Evolutionary conservation across 768 basidiomycete genomes (phyloP), one percentile per base, ranked within the genome.

Genomic region (Psilocybe cubensis): DNA sequence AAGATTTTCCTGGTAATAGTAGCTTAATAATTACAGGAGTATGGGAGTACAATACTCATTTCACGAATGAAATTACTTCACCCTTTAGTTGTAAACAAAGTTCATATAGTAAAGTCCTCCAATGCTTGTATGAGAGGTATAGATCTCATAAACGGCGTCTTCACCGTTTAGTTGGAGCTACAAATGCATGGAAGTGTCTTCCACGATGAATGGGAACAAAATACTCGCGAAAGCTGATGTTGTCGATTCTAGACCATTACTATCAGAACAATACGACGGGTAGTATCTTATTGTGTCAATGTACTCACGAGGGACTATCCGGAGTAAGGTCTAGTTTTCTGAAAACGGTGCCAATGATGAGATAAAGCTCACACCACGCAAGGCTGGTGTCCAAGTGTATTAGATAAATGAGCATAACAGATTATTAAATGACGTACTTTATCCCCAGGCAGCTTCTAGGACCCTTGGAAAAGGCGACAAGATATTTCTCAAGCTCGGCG

Each of bases 381-480:
- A 81, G 69, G 57, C 78, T 80, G 56, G 24, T 40, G 46, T 4
- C 2, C n/a, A n/a, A n/a, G n/a, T n/a, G 23, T 27, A 49, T 42
- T 43, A 18, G 18, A 23, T 35, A 18, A 50, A 33, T 21, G 24
- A 25, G 48, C 33, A n/a, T n/a, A n/a, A n/a, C n/a, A n/a, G 23
- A 23, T n/a, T 21, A 46, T 52, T 14, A 35, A 29, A 49, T 12
- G 2, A 65, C 76, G 25, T 41, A 80, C 77, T 79, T 79, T 21
- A 79, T 74, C 10, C 78, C 79, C 4, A 79, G 55, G 54, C 80
- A 80, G 45, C 73, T 74, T n/a, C 80, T 63, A 5, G 78, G 77
- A 0, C 79, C 80, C 60, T 75, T 78, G 21, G 76, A 76, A 59
- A 82, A 79, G 14, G 74, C 61, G 5, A 78, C 76, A 8, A 81